Base-by-base conservation (phyloP, 352 stramenopile genomes). In the Globisporangium spiculum region DNA sequence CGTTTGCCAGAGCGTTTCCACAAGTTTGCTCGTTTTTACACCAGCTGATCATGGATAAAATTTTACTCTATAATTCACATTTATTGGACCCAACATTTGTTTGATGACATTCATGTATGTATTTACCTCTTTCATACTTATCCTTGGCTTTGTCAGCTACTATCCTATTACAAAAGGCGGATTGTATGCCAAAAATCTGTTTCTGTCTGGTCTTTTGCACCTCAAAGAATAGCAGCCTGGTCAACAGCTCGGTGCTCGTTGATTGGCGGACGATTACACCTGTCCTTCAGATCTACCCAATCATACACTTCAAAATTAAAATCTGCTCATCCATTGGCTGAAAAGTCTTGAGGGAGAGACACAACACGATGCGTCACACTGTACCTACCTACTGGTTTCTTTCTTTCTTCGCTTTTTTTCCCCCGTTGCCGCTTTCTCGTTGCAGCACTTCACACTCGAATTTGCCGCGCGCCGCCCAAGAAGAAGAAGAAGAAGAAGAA, bases 401-500 rank as follows among this genome's bases (percentile, higher is more conserved):
- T 61, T 46, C 18, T 12, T 60, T 61, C 56, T 30, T 48, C 30
- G n/a, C 27, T 61, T 22, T 61, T 5, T 7, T 20, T 12, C 20
- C n/a, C 20, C 9, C 48, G 48, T 26, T 8, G 7, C 50, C 8
- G 50, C 22, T 18, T 2, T 27, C 50, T 56, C 9, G 5, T 52
- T 52, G 44, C 44, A 52, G 44, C 44, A 22, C 44, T 26, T n/a
- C 56, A 61, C 56, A 48, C 32, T 48, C 32, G 55, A 75, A 62
- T 71, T 74, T 68, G 55, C 68, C 63, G 50, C 59, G 50, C 59
- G 59, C 59, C 41, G 24, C 59, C 41, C 24, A 65, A 56, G 59
- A 65, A 61, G 59, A 65, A 61, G 55, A 61, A 61, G n/a, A 61
- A 61, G n/a, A 65, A 56, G 59, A 65, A 61, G 59, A 65, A 61